These are phyloP conservation scores for Ascocoryne sarcoides DNA, from an alignment of 2,329 filamentous ascomycete genomes.

Conservation along the genomic window DNA sequence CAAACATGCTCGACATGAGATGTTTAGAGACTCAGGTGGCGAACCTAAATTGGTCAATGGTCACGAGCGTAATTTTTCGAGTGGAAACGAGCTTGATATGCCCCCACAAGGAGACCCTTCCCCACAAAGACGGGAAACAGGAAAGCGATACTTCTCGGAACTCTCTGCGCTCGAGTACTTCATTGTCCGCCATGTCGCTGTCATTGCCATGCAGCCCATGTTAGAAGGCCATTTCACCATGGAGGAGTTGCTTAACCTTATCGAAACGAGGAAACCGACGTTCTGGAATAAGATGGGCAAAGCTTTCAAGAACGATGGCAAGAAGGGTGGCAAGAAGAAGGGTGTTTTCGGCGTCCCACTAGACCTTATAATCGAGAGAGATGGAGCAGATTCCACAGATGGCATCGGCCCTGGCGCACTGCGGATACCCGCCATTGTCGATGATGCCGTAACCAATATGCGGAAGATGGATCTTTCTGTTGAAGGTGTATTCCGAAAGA, in stretches of 20 bases:
- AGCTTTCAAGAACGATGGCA: slow-evolving; percentile 81
- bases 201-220: slow-evolving; percentile 88
- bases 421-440: slow-evolving; percentile 87
- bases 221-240: slow-evolving; percentile 86
- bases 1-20: slow-evolving; percentile 62
- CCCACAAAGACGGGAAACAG: slow-evolving; percentile 33
- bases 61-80: slow-evolving; percentile 58
- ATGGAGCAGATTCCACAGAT: slow-evolving; percentile 95
- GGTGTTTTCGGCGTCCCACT: slow-evolving; percentile 86
- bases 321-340: slow-evolving; percentile 76
- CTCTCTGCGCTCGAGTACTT: slow-evolving; percentile 94
- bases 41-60: slow-evolving; percentile 61
- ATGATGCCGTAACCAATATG: slow-evolving; percentile 90
- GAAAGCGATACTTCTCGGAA: slow-evolving; percentile 89
- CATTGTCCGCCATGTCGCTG: slow-evolving; percentile 89
- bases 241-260: slow-evolving; percentile 84
- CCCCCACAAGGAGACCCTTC: slow-evolving; percentile 40
- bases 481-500: slow-evolving; percentile 97
- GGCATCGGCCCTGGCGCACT: slow-evolving; percentile 88
- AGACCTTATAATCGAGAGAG: slow-evolving; percentile 81
- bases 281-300: slow-evolving; percentile 99
- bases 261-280: slow-evolving; percentile 85
- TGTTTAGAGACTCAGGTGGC: slow-evolving; percentile 46
- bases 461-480: slow-evolving; percentile 98
- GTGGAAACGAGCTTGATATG: slow-evolving; percentile 43